Evolutionary conservation across 2,329 filamentous ascomycete species (phyloP).

Genomic region (Akanthomyces muscarius): DNA sequence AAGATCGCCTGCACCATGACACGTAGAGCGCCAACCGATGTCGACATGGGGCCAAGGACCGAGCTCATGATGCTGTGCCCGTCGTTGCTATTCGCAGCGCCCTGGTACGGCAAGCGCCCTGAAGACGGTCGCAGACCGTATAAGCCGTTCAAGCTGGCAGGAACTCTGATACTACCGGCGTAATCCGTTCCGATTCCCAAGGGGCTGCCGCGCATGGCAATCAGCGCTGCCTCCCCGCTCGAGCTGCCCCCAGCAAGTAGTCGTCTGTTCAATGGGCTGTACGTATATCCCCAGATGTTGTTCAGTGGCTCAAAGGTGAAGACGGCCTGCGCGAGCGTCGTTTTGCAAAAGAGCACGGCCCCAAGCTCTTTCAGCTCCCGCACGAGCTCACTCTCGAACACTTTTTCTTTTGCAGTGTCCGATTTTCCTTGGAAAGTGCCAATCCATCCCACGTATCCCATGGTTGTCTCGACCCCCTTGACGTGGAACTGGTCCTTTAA

Average conservation of each 20-base stretch:
- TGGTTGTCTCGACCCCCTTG: background rate
- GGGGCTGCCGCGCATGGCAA: conserved; percentile 27
- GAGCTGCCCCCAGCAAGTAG: conserved; percentile 31
- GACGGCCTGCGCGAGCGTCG: background rate
- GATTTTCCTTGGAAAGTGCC: conserved; percentile 2
- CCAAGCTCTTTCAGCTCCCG: background rate
- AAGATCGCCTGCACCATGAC: background rate
- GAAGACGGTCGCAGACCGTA: conserved; percentile 6
- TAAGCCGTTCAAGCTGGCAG: conserved; percentile 22
- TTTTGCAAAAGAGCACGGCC: conserved; percentile 1
- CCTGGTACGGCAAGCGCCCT: conserved; percentile 2
- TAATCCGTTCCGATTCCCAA: conserved; percentile 33
- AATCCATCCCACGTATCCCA: conserved; percentile 2
- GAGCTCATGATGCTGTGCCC: background rate
- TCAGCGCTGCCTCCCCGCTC: conserved; percentile 31
- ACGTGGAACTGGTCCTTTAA: conserved; percentile 1
- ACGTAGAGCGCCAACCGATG: background rate
- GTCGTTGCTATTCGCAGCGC: background rate
- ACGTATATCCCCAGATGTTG: conserved; percentile 29
- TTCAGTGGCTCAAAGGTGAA: conserved; percentile 24
- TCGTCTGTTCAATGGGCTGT: conserved; percentile 29
- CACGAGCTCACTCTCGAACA: conserved; percentile 5
- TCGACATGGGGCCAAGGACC: background rate
- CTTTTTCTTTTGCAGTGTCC: background rate
- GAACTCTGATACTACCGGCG: conserved; percentile 26